Percentiles rank a stretch among this genome's conserved stretches.
Conservation (phyloP, 768 basidiomycete genomes). For the Kwoniella europaea region DNA sequence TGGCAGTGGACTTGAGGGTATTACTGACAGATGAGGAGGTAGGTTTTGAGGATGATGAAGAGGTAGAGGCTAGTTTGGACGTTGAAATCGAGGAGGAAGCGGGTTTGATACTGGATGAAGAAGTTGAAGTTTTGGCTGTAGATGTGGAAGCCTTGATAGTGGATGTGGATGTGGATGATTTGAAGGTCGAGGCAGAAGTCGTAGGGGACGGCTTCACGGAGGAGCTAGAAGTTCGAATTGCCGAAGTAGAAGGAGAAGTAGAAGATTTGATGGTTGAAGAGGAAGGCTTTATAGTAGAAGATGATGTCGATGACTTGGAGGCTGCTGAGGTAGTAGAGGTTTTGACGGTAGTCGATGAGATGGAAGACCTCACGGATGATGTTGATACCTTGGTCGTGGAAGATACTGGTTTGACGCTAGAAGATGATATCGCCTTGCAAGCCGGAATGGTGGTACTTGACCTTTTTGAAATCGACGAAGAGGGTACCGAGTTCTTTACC, state of each 20-base stretch:
- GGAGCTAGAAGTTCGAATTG: too few species aligned
- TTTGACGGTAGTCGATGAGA: neutral
- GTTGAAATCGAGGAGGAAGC: neutral
- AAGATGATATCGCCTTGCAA: neutral
- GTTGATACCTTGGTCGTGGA: neutral
- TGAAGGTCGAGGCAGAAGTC: neutral
- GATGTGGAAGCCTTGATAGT: neutral
- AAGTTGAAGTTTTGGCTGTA: neutral
- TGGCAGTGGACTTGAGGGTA: neutral
- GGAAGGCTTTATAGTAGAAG: too few species aligned
- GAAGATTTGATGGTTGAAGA: too few species aligned
- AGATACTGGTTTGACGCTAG: neutral
- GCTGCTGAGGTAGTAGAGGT: neutral
- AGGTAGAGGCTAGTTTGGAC: neutral
- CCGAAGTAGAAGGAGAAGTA: too few species aligned
- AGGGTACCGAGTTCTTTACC: too few species aligned
- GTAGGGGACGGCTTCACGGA: neutral
- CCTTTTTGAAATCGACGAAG: too few species aligned
- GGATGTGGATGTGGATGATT: constrained; percentile 3
- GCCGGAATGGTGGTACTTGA: too few species aligned
- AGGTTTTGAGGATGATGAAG: neutral
- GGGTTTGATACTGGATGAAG: neutral
- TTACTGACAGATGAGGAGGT: neutral
- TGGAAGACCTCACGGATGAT: neutral
- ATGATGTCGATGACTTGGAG: too few species aligned